These are phyloP conservation scores for Planoprotostelium fungivorum DNA, from an alignment of 78 protist species.

Conservation along the genomic window DNA sequence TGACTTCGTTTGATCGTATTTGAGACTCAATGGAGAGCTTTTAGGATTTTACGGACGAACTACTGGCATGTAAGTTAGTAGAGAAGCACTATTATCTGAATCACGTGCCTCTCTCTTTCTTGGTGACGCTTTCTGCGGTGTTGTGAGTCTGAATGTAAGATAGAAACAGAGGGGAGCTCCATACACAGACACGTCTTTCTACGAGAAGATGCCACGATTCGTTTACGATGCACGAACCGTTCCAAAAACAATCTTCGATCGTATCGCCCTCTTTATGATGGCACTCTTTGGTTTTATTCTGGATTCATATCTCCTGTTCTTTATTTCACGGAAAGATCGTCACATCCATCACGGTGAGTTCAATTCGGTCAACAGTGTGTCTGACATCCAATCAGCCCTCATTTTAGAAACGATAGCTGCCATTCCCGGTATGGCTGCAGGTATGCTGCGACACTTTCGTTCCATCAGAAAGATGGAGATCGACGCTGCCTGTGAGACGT, in stretches of 20 bases:
- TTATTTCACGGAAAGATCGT: not conserved
- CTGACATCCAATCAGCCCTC: not conserved
- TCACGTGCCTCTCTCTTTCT: not conserved
- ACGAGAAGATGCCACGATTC: not conserved
- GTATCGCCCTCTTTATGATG: not conserved
- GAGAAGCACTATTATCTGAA: not conserved
- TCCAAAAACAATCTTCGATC: not conserved
- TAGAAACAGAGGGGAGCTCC: not conserved
- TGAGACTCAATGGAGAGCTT: no score
- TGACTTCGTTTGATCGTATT: no score
- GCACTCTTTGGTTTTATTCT: not conserved
- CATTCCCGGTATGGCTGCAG: conserved; percentile 84
- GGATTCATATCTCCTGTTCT: not conserved
- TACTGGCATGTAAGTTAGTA: not conserved
- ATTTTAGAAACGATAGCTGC: conserved; percentile 60
- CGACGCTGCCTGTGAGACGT: conserved; percentile 66
- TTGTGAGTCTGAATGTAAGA: not conserved
- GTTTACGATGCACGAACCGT: not conserved
- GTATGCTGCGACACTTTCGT: conserved; percentile 71
- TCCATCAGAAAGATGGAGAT: conserved; percentile 70
- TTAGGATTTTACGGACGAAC: not conserved
- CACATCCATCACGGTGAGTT: not conserved
- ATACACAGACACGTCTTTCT: not conserved
- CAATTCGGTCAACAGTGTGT: no score
- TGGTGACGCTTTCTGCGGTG: not conserved